Evolutionary conservation across 768 basidiomycete genomes (phyloP).

Genomic region (Mycena vulgaris): DNA sequence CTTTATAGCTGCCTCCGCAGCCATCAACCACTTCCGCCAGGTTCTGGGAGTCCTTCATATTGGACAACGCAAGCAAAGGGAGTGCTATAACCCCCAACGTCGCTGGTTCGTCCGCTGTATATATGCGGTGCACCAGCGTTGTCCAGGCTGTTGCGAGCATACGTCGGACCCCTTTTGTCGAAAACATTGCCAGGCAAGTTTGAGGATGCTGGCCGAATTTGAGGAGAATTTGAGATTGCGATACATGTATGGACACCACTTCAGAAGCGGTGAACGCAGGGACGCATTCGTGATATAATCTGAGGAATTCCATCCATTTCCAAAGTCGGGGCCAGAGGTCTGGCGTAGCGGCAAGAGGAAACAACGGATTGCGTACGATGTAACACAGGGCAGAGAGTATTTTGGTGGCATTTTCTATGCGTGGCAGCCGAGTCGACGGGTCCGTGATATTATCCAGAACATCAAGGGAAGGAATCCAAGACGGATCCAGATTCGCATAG

Average conservation of each 20-base stretch:
- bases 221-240: constrained; percentile 16
- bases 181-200: constrained; percentile 4
- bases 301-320: constrained; percentile 26
- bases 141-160: constrained; percentile 16
- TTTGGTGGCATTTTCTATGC: constrained; percentile 14
- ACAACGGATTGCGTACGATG: constrained; percentile 3
- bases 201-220: constrained; percentile 21
- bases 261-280: constrained; percentile 7
- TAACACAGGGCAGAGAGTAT: constrained; percentile 3
- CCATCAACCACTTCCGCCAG: constrained; percentile 21
- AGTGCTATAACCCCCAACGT: constrained; percentile 14
- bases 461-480: constrained; percentile 17
- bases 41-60: constrained; percentile 18
- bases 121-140: constrained; percentile 14
- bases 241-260: constrained; percentile 12
- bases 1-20: constrained; percentile 19
- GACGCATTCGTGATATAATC: constrained; percentile 9
- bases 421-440: constrained; percentile 8
- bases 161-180: constrained; percentile 19
- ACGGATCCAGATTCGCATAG: constrained; percentile 25
- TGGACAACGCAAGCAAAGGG: constrained; percentile 26
- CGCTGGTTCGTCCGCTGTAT: constrained; percentile 12
- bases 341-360: constrained; percentile 14
- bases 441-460: constrained; percentile 12
- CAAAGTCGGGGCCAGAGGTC: constrained; percentile 21